These are phyloP conservation scores for Fusarium scirpi DNA, from an alignment of 2,329 filamentous ascomycete genomes.

Conservation along the genomic window DNA sequence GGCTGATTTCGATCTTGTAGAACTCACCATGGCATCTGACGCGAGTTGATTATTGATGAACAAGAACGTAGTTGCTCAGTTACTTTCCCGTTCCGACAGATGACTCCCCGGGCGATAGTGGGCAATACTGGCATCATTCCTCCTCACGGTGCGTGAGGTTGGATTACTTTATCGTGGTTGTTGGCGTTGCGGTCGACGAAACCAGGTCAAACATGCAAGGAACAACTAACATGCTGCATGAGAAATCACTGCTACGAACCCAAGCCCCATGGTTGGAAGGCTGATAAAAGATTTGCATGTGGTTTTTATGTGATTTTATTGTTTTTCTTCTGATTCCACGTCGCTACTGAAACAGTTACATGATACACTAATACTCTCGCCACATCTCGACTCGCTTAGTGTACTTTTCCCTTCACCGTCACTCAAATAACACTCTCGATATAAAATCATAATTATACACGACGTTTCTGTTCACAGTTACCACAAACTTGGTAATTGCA, in stretches of 20 bases:
- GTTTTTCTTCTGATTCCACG: not conserved
- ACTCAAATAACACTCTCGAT: not conserved
- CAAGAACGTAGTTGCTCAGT: no score
- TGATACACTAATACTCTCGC: not conserved
- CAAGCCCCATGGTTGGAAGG: not conserved
- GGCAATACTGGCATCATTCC: no score
- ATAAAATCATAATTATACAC: not conserved
- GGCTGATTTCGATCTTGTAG: not conserved
- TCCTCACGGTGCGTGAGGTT: no score
- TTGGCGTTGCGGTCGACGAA: no score
- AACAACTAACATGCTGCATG: no score
- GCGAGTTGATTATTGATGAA: no score
- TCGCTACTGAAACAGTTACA: accelerated
- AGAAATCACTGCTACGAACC: not conserved
- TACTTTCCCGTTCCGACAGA: no score
- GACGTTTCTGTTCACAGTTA: not conserved
- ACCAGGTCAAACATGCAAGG: no score
- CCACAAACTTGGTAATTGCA: not conserved
- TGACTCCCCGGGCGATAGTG: no score
- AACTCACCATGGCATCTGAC: no score
- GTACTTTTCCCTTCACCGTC: not conserved
- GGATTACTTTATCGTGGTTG: no score
- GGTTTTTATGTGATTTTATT: not conserved
- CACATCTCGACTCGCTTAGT: not conserved
- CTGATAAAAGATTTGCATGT: not conserved